phyloP scores from a whole-genome alignment of 2,329 filamentous ascomycete species.

The Dactylellina haptotyla region DNA sequence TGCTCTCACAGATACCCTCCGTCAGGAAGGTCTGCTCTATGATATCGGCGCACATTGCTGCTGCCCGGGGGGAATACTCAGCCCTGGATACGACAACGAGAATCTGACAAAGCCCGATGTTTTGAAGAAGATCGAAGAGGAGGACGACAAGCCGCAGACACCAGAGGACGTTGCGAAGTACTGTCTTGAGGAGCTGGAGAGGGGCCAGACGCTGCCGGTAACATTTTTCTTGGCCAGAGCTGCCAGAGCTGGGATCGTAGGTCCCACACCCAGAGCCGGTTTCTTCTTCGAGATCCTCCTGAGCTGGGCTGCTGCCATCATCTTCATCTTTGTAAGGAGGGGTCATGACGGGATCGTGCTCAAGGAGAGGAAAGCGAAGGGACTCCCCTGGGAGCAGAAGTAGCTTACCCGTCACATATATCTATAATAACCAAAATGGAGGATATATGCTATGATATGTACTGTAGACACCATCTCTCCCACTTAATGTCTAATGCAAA shows the following conservation, averaged over 20 bases:
- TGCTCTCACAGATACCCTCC: slow-evolving; percentile 81
- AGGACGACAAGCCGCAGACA: slow-evolving; percentile 73
- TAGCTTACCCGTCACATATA: not conserved
- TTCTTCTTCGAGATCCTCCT: slow-evolving; percentile 69
- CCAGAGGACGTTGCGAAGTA: slow-evolving; percentile 72
- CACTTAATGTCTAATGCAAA: slow-evolving; percentile 11
- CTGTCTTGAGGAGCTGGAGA: slow-evolving; percentile 79
- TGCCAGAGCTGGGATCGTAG: slow-evolving; percentile 73
- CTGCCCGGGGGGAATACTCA: slow-evolving; percentile 83
- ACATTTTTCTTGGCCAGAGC: slow-evolving; percentile 76
- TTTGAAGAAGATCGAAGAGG: slow-evolving; percentile 80
- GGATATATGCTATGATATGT: not conserved
- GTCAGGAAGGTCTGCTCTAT: slow-evolving; percentile 86
- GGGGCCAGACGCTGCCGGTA: slow-evolving; percentile 80
- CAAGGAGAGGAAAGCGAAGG: slow-evolving; percentile 69
- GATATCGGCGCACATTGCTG: slow-evolving; percentile 73
- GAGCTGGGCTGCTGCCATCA: slow-evolving; percentile 66
- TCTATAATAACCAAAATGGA: not conserved
- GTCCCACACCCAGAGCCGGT: slow-evolving; percentile 67
- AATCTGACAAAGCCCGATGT: slow-evolving; percentile 81
- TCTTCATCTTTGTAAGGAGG: slow-evolving; percentile 70
- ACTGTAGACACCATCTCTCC: not conserved
- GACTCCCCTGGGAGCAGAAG: slow-evolving; percentile 57
- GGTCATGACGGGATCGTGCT: slow-evolving; percentile 70
- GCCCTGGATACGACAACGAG: slow-evolving; percentile 78